Evolutionary conservation across 495 filamentous ascomycete species (phyloP).

Genomic region (Antarctomyces pellizariae): DNA sequence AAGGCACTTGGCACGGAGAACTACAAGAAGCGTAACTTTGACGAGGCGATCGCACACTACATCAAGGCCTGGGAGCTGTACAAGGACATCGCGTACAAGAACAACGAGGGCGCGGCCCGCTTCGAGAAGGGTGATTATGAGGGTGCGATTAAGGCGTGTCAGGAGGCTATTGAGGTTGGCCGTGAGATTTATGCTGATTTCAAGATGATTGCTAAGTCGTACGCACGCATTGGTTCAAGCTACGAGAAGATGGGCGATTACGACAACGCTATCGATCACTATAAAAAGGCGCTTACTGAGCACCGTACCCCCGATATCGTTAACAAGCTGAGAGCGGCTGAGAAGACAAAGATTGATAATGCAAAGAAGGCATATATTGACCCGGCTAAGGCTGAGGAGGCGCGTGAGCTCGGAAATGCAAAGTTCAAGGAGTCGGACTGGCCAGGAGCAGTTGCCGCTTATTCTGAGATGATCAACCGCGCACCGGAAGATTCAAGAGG

Average conservation of each 20-base stretch:
- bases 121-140: slow-evolving; percentile 92
- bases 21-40: slow-evolving; percentile 96
- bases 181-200: slow-evolving; percentile 76
- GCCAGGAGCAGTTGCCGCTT: slow-evolving; percentile 87
- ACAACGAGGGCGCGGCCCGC: slow-evolving; percentile 82
- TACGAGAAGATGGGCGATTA: slow-evolving; percentile 80
- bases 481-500: slow-evolving; percentile 80
- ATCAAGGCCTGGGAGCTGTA: slow-evolving; percentile 79
- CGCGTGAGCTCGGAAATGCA: slow-evolving; percentile 78
- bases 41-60: slow-evolving; percentile 88
- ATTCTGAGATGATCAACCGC: slow-evolving; percentile 93
- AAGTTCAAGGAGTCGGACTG: slow-evolving; percentile 96
- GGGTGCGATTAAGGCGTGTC: slow-evolving; percentile 63
- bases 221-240: slow-evolving; percentile 68
- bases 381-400: slow-evolving; percentile 81
- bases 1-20: slow-evolving; percentile 84
- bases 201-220: slow-evolving; percentile 93
- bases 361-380: slow-evolving; percentile 70
- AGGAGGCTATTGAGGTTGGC: slow-evolving; percentile 74
- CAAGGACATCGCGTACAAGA: slow-evolving; percentile 94
- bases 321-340: slow-evolving; percentile 76
- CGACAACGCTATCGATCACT: slow-evolving; percentile 62
- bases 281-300: slow-evolving; percentile 82
- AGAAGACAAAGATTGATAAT: slow-evolving; percentile 61
- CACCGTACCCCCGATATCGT: slow-evolving; percentile 90